phyloP scores from a whole-genome alignment of 768 basidiomycete species.

The Lactarius tabidus region DNA sequence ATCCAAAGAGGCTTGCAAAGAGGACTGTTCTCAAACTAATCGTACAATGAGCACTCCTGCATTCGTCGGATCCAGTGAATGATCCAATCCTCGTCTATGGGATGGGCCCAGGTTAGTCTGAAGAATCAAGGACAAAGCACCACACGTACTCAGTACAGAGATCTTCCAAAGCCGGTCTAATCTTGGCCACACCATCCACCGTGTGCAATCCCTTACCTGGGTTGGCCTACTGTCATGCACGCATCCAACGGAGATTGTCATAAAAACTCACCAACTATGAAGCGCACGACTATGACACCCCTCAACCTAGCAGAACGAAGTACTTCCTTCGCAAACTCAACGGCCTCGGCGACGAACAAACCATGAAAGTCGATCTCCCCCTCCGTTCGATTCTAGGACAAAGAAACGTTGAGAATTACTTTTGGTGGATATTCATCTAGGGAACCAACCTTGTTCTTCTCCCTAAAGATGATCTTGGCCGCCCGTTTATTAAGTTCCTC shows the following conservation, averaged over 20 bases:
- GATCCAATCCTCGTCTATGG: neutral
- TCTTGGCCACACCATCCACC: conserved; percentile 7
- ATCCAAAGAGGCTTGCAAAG: too few species aligned
- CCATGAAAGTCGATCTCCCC: conserved; percentile 13
- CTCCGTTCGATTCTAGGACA: neutral
- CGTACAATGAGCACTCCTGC: conserved; percentile 15
- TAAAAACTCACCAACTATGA: conserved; percentile 16
- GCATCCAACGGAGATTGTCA: neutral
- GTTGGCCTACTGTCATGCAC: neutral
- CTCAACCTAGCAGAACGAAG: neutral
- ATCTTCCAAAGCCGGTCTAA: conserved; percentile 9
- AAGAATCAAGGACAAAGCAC: neutral
- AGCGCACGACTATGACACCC: neutral
- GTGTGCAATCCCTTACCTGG: conserved; percentile 10
- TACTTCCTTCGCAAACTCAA: neutral
- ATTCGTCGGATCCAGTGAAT: conserved; percentile 9
- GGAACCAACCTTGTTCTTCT: conserved; percentile 18
- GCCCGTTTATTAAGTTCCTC: conserved; percentile 1
- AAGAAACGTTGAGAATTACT: neutral
- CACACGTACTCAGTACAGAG: conserved; percentile 4
- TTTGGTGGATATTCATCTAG: neutral
- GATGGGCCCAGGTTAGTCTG: neutral
- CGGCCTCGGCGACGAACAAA: conserved; percentile 8
- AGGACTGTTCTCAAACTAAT: neutral
- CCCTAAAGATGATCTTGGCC: neutral